Evolutionary conservation across 495 filamentous ascomycete species (phyloP), one percentile per base, ranked within the genome.

Genomic region (Aspergillus indologenus): DNA sequence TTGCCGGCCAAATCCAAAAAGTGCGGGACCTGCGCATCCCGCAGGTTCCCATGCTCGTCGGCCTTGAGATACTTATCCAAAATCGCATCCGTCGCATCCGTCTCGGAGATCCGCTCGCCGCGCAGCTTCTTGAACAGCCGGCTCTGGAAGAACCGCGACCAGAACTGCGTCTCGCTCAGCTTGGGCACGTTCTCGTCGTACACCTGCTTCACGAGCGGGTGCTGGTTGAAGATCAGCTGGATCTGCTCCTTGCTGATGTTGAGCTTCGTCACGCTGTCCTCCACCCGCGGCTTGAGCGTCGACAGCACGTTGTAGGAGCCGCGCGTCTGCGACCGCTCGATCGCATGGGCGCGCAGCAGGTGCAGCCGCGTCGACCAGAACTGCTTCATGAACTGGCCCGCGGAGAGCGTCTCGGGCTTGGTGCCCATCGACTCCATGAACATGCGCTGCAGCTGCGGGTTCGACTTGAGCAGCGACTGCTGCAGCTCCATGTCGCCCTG

Each of bases 171-270:
- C 66, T 95, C 90, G 45, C 75, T 82, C 23, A 96, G 67, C 58
- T 89, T 90, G 3, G 94, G 95, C 6, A 97, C 91, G 65, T 89
- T 90, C 63, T 96, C 91, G 65, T 98, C 91, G 68, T 96, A 98
- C 8, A 94, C 92, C 12, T 85, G 83, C 68, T 89, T 90, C 52
- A 98, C 89, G 9, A 98, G 79, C 12, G 94, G 90, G 71, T 98
- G 92, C 69, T 97, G 93, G 49, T 83, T 83, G 70, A 98, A 92
- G 56, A 98, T 94, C 58, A 95, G 82, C 66, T 90, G 86, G 56
- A 97, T 91, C 69, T 97, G 93, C 73, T 97, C 94, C 59, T 90
- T 88, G 66, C 83, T 92, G 51, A 98, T 87, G 68, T 87, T 92
- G 61, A 98, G 76, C 71, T 88, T 90, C 12, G 85, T 80, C 56